Percentiles rank a stretch among this genome's conserved stretches.
Evolutionary conservation across 148 eudicot genomes (phyloP).

Genomic region (Rhododendron kiyosumense): DNA sequence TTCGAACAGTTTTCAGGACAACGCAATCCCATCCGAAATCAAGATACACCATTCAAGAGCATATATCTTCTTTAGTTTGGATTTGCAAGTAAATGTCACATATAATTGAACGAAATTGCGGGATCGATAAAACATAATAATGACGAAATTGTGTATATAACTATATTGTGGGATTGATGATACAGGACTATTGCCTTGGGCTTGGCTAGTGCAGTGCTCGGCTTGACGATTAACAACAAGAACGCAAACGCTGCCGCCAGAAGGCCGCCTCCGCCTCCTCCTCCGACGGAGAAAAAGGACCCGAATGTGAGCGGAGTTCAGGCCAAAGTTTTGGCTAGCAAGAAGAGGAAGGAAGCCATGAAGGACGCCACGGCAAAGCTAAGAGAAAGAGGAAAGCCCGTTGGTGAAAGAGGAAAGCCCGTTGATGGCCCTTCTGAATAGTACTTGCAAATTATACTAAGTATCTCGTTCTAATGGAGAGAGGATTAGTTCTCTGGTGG

Average conservation of each 20-base stretch:
- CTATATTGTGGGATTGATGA: neutral
- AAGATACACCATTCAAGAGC: neutral
- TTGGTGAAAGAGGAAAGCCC: conserved; percentile 49
- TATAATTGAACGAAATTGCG: neutral
- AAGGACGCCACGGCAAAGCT: conserved; percentile 55
- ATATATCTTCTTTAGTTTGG: neutral
- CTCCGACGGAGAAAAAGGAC: conserved; percentile 62
- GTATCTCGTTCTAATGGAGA: neutral
- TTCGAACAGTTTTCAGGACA: neutral
- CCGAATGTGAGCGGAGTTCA: conserved; percentile 55
- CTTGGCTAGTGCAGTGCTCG: conserved; percentile 37
- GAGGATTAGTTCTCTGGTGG: neutral
- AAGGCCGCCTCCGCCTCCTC: conserved; percentile 58
- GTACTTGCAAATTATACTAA: neutral
- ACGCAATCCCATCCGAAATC: neutral
- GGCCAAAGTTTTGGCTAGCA: conserved; percentile 81
- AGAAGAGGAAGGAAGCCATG: conserved; percentile 86
- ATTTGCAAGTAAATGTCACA: neutral
- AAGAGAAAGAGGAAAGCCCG: conserved; percentile 56
- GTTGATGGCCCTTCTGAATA: conserved; percentile 22
- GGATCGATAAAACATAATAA: neutral
- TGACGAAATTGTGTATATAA: neutral
- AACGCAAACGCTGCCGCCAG: conserved; percentile 51
- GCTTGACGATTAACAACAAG: conserved; percentile 25
- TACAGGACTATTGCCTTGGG: conserved; percentile 43